Conservation (phyloP, 1,284 basidiomycete genomes). For the Trametes pubescens region DNA sequence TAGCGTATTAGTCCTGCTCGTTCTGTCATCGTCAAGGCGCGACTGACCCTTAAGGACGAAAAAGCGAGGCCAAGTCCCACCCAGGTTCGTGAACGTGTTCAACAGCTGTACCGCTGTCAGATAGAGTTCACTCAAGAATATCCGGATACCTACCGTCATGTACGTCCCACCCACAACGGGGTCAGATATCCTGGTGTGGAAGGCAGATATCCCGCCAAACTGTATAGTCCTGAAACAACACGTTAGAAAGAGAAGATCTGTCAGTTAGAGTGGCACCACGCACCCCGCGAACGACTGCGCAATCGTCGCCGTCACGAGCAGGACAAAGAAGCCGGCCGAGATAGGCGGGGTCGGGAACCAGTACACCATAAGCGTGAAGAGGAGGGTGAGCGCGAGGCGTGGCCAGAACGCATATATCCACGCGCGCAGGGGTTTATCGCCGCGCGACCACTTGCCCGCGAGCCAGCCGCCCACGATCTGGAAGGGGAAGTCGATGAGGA, state of each 20-base stretch:
- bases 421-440: constrained; percentile 77
- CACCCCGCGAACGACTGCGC: constrained; percentile 88
- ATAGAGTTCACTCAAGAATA: constrained; percentile 13
- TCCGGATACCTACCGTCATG: constrained; percentile 80
- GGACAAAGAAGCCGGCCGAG: constrained; percentile 81
- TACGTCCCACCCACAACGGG: constrained; percentile 98
- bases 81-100: constrained; percentile 97
- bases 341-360: constrained; percentile 86
- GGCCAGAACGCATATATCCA: constrained; percentile 97
- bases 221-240: constrained; percentile 82
- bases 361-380: constrained; percentile 84
- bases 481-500: constrained; percentile 98
- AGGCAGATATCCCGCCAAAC: constrained; percentile 98
- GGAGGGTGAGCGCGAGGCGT: constrained; percentile 75
- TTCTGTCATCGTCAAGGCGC: not conserved
- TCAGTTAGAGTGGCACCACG: constrained; percentile 33
- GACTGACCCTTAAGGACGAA: constrained; percentile 85
- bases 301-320: constrained; percentile 85
- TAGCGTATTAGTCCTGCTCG: not conserved
- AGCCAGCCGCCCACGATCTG: constrained; percentile 97
- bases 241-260: not conserved
- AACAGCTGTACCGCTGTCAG: constrained; percentile 66
- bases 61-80: constrained; percentile 97
- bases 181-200: constrained; percentile 97
- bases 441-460: constrained; percentile 92